These are phyloP conservation scores for Mortierella sp. DNA, from an alignment of 371 early-diverging fungal species.

Conservation along the genomic window DNA sequence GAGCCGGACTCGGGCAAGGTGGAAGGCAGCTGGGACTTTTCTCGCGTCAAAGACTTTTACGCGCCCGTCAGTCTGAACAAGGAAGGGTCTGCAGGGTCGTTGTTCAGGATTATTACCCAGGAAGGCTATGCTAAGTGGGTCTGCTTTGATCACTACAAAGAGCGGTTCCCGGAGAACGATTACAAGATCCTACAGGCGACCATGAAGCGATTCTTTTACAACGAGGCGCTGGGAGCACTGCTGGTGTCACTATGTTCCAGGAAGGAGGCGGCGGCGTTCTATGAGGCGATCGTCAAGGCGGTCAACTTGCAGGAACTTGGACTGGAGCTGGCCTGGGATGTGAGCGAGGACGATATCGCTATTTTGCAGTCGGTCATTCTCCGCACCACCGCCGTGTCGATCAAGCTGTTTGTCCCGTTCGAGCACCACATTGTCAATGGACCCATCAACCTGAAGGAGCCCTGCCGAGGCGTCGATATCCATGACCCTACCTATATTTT, in stretches of 20 bases:
- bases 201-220: conserved; percentile 29
- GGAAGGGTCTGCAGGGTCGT: conserved; percentile 25
- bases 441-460: conserved; percentile 9
- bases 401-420: conserved; percentile 18
- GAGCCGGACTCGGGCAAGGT: conserved; percentile 27
- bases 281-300: conserved; percentile 29
- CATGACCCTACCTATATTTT: conserved; percentile 13
- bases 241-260: conserved; percentile 20
- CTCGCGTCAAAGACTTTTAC: conserved; percentile 29
- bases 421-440: conserved; percentile 13
- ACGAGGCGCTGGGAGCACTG: conserved; percentile 27
- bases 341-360: conserved; percentile 18
- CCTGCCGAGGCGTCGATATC: conserved; percentile 12
- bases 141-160: conserved; percentile 33
- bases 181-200: conserved; percentile 17
- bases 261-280: conserved; percentile 20
- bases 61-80: conserved; percentile 10
- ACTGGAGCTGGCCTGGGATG: conserved; percentile 21
- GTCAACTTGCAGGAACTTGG: conserved; percentile 27
- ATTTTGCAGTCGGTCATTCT: conserved; percentile 2
- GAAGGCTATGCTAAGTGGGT: conserved; percentile 35
- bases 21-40: conserved; percentile 30
- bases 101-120: conserved; percentile 23
- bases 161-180: conserved; percentile 28
- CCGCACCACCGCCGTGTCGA: conserved; percentile 24